Evolutionary conservation across 1,139 yeast species (phyloP).

Genomic region (Kluyveromyces marxianus): DNA sequence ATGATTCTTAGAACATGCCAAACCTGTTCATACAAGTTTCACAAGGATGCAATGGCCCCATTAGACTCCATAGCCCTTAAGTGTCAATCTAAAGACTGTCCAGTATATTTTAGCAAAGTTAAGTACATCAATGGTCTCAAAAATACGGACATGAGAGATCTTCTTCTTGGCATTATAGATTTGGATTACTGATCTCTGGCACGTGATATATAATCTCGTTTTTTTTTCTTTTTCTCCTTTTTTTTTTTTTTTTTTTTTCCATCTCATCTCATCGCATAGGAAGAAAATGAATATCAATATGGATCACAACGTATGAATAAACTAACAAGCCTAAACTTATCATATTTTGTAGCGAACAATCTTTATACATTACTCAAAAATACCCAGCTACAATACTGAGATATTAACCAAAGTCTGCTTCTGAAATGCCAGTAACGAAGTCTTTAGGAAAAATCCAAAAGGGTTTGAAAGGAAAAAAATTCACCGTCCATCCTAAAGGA

Average conservation of each 20-base stretch:
- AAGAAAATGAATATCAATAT: not conserved
- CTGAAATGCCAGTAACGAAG: conserved; percentile 68
- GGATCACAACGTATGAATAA: not conserved
- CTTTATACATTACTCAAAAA: too few relatives aligned
- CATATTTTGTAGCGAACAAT: too few relatives aligned
- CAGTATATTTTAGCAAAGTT: conserved; percentile 32
- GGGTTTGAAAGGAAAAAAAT: conserved; percentile 43
- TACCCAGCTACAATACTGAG: too few relatives aligned
- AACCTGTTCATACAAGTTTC: conserved; percentile 24
- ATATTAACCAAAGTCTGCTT: too few relatives aligned
- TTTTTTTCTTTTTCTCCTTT: too few relatives aligned
- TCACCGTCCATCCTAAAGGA: conserved; percentile 74
- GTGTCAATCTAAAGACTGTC: conserved; percentile 36
- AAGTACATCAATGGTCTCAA: conserved; percentile 19
- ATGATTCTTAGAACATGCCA: conserved; percentile 26
- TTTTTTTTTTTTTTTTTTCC: not conserved
- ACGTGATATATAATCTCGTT: not conserved
- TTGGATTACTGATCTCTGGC: not conserved
- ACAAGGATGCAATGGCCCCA: conserved; percentile 17
- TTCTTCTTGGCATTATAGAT: not conserved
- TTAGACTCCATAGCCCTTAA: conserved; percentile 15
- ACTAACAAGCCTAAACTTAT: not conserved
- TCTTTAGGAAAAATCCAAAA: conserved; percentile 67
- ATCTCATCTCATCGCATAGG: not conserved
- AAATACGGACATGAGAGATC: conserved; percentile 4